Evolutionary conservation across 176 grass and related monocot genomes (phyloP).

Genomic region (Raddia guianensis): DNA sequence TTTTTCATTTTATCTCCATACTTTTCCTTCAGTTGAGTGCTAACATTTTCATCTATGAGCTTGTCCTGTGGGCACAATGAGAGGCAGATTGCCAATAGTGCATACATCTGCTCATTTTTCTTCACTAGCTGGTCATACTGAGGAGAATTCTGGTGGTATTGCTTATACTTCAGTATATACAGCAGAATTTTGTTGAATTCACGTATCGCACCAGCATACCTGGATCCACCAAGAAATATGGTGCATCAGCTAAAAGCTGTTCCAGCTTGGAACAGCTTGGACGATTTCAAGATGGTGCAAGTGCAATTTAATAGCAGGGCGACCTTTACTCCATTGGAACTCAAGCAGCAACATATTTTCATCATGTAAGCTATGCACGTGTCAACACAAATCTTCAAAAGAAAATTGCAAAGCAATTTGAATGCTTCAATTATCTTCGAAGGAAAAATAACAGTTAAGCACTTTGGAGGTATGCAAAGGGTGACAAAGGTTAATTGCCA

Average conservation of each 20-base stretch:
- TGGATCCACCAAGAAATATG: slow-evolving; percentile 31
- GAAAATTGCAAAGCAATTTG: not conserved
- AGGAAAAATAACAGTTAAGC: not conserved
- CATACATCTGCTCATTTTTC: slow-evolving; percentile 99
- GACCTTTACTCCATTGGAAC: not conserved
- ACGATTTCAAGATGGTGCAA: too few species aligned
- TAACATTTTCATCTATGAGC: slow-evolving; percentile 90
- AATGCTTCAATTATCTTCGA: not conserved
- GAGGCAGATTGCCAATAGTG: slow-evolving; percentile 83
- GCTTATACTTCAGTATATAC: slow-evolving; percentile 93
- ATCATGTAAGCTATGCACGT: slow-evolving; percentile 3
- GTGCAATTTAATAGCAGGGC: not conserved
- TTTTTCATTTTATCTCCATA: slow-evolving; percentile 98
- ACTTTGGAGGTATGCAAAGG: not conserved
- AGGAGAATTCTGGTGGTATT: slow-evolving; percentile 94
- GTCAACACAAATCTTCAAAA: not conserved
- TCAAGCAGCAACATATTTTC: not conserved
- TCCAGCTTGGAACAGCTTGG: not conserved
- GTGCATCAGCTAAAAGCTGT: not conserved
- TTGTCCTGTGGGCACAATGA: slow-evolving; percentile 87
- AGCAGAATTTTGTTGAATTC: slow-evolving; percentile 99
- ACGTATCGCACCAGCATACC: slow-evolving; percentile 79
- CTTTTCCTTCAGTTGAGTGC: slow-evolving; percentile 93
- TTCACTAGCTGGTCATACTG: slow-evolving; percentile 97
- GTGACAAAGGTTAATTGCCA: not conserved